Base-by-base conservation (phyloP, 2,329 filamentous ascomycete species). In the Dichotomopilus funicola region DNA sequence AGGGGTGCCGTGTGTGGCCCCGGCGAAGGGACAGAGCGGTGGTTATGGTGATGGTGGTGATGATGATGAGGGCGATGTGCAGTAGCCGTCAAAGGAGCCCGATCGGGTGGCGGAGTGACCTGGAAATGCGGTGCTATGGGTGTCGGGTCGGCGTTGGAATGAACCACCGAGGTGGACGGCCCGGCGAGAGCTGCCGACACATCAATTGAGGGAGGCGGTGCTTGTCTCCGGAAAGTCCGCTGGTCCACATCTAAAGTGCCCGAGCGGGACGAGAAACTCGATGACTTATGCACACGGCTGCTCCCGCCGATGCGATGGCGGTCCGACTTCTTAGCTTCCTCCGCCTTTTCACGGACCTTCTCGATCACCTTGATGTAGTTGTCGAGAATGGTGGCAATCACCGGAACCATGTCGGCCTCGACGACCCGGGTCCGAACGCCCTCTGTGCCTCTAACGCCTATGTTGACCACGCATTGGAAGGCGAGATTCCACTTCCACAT, bases 401-500 rank as follows among this genome's bases (percentile, higher is more conserved):
- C 94, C 2, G 94, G 94, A 4, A 99, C 94, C 89, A 99, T 96
- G 72, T 99, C 94, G 60, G 94, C 94, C 74, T 99, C 94, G 51
- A 99, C 94, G 2, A 99, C 92, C 62, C 94, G 82, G 56, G 94
- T 97, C 64, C 94, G 84, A 57, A 99, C 94, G 63, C 83, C 86
- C 75, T 99, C 94, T 10, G 94, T 96, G 58, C 94, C 94, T 64
- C 94, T 84, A 58, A 99, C 92, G 55, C 94, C 94, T 68, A 99
- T 97, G 72, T 99, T 99, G 70, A 99, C 94, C 62, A 97, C 91
- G 71, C 94, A 99, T 73, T 97, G 94, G 72, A 99, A 99, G 52
- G 94, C 94, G 60, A 99, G 80, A 68, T 96, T 99, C 94, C 94
- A 99, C 74, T 97, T 97, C 94, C 94, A 99, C 89, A 96, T 96